Conservation (phyloP, 2,329 filamentous ascomycete genomes). For the Fusarium globosum region DNA sequence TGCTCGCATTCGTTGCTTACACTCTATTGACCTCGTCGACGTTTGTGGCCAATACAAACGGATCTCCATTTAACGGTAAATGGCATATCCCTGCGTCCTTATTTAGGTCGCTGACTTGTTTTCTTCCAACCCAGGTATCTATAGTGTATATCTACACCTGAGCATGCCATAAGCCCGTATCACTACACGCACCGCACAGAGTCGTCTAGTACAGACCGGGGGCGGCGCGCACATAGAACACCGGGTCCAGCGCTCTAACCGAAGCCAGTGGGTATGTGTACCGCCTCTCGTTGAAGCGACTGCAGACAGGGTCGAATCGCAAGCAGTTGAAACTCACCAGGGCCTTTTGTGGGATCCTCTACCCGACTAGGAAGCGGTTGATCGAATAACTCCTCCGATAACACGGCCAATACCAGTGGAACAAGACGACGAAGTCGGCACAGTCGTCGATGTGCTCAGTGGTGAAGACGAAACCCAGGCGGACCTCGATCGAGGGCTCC, state of each 20-base stretch:
- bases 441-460: not conserved
- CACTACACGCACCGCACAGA: not conserved
- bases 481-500: not conserved
- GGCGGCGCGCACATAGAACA: not conserved
- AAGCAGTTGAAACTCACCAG: not conserved
- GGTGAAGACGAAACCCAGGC: not conserved
- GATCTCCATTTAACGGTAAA: not conserved
- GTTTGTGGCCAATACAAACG: not conserved
- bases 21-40: not conserved
- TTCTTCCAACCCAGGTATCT: not conserved
- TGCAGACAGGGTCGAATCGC: not conserved
- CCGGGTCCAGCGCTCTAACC: accelerated
- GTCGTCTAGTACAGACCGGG: not conserved
- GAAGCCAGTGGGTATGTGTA: not conserved
- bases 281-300: not conserved
- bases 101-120: not conserved
- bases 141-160: not conserved
- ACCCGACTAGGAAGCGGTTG: not conserved
- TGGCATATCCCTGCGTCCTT: not conserved
- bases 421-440: not conserved
- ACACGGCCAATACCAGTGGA: not conserved
- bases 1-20: not conserved
- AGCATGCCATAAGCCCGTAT: not conserved
- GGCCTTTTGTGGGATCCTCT: not conserved
- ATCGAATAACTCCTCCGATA: not conserved